Evolutionary conservation across 768 basidiomycete genomes (phyloP), one percentile per base, ranked within the genome.

Genomic region (Chalciporus sphaerocephalus): DNA sequence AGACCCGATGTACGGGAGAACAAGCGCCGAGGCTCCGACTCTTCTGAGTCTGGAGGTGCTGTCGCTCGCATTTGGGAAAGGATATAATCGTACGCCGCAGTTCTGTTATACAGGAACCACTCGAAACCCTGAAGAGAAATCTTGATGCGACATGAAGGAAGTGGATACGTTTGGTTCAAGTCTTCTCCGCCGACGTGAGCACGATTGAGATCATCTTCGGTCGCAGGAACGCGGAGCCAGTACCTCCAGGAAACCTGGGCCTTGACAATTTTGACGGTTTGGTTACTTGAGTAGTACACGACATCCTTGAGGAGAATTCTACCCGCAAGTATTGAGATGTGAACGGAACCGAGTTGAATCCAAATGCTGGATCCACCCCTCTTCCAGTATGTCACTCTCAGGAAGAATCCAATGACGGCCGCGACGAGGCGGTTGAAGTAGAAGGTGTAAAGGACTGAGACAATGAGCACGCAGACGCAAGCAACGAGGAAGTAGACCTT

Each of bases 221-320:
- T 76, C 8, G 85, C 79, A 2, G 92, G 86, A 32, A 76, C 70
- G 46, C 92, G 82, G 38, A 91, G 75, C 95, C 95, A 98, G 64
- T 95, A 97, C 52, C 91, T 76, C 92, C 94, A 98, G 53, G 86
- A 86, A 38, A 97, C 65, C 59, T 91, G 82, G 2, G 84, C 88
- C 65, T 91, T 89, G 38, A 91, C 79, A 40, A 92, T 75, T 50
- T 82, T 81, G 35, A 94, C 74, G 16, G 87, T 90, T 64, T 96
- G 87, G 65, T 95, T 97, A 60, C 89, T 87, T 2, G 92, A 94
- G 64, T 95, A 82, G 63, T 97, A 97, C 15, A 78, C 73, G 24
- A 96, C 62, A 61, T 97, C 89, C 69, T 90, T 92, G 56, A 97
- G 74, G 17, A 94, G 76, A 40, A 98, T 81, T 51, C 93, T 73